phyloP scores from a whole-genome alignment of 1,284 basidiomycete species.

The Cryptococcus jaspeensis region DNA sequence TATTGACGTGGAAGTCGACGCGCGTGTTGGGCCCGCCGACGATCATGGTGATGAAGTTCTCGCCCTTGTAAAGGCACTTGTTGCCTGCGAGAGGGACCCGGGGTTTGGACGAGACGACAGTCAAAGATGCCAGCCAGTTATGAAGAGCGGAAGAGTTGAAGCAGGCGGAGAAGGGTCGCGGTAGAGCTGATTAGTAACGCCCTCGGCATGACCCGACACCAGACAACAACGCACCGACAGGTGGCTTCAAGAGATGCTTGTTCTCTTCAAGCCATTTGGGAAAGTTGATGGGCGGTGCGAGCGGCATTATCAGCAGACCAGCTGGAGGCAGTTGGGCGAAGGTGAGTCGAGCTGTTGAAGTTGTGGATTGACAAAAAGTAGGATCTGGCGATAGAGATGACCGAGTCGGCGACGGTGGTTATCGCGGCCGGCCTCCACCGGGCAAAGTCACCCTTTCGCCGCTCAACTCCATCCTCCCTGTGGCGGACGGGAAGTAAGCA shows the following conservation, averaged over 20 bases:
- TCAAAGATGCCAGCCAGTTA: background rate
- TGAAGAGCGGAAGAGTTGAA: slow-evolving; percentile 11
- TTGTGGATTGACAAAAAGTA: background rate
- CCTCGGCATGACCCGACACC: background rate
- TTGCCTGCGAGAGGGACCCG: slow-evolving; percentile 57
- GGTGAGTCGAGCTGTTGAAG: background rate
- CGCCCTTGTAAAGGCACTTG: slow-evolving; percentile 79
- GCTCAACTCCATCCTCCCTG: too few species aligned
- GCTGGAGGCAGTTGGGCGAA: background rate
- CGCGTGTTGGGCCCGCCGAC: slow-evolving; percentile 90
- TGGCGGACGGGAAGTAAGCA: too few species aligned
- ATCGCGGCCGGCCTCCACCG: too few species aligned
- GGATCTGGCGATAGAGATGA: background rate
- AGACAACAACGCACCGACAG: slow-evolving; percentile 60
- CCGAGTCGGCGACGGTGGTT: background rate
- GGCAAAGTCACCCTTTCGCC: too few species aligned
- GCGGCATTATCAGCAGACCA: slow-evolving; percentile 19
- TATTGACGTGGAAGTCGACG: slow-evolving; percentile 89
- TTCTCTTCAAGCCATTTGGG: slow-evolving; percentile 81
- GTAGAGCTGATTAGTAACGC: background rate
- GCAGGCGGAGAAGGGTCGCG: background rate
- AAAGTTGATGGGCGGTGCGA: slow-evolving; percentile 68
- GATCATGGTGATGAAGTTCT: slow-evolving; percentile 85
- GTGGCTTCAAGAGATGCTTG: slow-evolving; percentile 72
- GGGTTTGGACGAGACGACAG: background rate